Base-by-base conservation (phyloP, 345 rosid genomes). In the Melastoma malabathricum region DNA sequence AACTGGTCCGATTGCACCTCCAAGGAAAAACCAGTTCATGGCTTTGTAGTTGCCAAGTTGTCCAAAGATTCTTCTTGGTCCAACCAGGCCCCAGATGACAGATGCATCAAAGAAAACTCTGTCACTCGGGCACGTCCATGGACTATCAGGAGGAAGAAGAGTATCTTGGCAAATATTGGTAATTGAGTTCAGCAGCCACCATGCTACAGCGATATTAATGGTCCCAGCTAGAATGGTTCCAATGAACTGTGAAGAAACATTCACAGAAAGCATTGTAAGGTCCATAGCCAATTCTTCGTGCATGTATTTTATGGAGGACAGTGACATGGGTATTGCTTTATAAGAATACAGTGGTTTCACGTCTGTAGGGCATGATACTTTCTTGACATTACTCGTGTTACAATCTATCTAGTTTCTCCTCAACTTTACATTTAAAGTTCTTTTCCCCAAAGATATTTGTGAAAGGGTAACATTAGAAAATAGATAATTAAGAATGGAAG, bases 211-310 rank as follows among this genome's bases (percentile, higher is more conserved):
- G 43, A 79, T 62, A 65, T 81, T 89, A 62, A 86, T 68, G 17
- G 95, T 86, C 67, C 97, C 95, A 10, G 88, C 84, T 10, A 89
- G 77, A 48, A 86, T 45, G 43, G 97, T 89, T 55, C 97, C 97
- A 6, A 81, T 79, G 71, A 89, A 89, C 72, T 85, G 38, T 18
- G 49, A 19, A 20, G 45, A 49, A 43, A 31, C 38, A 55, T 47
- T 25, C 51, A 31, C 47, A 6, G 19, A 31, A 3, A 25, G n/a
- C n/a, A 47, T 47, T 1, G 44, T 39, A 47, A 27, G 43, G 23
- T 43, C 25, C 9, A 22, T n/a, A 38, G 19, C 10, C 13, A 18
- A 31, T 31, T 31, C 38, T 31, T 7, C 2, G 38, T 31, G 38
- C 7, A 31, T 31, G 38, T 7, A 31, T 31, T 31, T 9, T 31